Conservation (phyloP, 306 rosid genomes). For the Amphicarpaea edgeworthii region DNA sequence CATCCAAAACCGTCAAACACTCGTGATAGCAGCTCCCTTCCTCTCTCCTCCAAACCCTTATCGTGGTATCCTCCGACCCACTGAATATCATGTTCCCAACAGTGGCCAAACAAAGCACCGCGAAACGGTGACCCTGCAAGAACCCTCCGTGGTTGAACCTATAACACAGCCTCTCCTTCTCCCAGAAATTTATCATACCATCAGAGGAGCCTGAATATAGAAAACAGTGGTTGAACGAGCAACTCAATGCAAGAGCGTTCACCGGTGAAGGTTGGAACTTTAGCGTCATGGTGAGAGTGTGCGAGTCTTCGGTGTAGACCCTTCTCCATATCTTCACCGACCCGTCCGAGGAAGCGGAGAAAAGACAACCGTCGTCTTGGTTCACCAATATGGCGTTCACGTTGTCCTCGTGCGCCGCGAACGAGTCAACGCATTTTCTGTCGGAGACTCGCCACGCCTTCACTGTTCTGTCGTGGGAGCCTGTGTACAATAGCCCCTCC, state of each 20-base stretch:
- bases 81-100: conserved; percentile 75
- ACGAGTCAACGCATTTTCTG: conserved; percentile 64
- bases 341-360: conserved; percentile 81
- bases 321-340: conserved; percentile 81
- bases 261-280: conserved; percentile 69
- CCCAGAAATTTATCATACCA: conserved; percentile 75
- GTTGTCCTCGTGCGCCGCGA: conserved; percentile 65
- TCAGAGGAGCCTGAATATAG: conserved; percentile 75
- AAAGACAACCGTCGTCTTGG: conserved; percentile 79
- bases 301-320: conserved; percentile 71
- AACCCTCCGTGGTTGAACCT: conserved; percentile 79
- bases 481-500: conserved; percentile 72
- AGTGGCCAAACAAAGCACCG: conserved; percentile 67
- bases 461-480: conserved; percentile 66
- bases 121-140: conserved; percentile 74
- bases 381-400: conserved; percentile 63
- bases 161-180: conserved; percentile 65
- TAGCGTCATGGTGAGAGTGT: conserved; percentile 70
- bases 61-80: conserved; percentile 82
- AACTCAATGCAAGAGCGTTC: conserved; percentile 61
- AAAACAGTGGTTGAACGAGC: conserved; percentile 55
- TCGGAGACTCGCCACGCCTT: conserved; percentile 69
- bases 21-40: conserved; percentile 74
- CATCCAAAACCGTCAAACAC: conserved; percentile 73
- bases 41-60: conserved; percentile 75